phyloP scores from a whole-genome alignment of 2,329 filamentous ascomycete species.

The Neoarthrinium moseri region DNA sequence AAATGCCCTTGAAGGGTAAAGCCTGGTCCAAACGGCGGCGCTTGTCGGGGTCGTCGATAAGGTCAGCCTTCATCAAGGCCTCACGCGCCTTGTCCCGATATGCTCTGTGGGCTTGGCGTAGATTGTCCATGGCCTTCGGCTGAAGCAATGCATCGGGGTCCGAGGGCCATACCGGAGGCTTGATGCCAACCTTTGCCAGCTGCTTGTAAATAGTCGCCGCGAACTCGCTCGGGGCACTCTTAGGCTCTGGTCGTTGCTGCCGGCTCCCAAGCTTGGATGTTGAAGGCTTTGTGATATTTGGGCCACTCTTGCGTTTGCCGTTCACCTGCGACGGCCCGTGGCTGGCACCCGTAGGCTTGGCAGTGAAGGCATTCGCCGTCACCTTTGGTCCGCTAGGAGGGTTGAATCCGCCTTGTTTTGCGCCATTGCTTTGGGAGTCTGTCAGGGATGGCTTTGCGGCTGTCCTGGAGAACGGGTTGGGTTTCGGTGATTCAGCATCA shows the following conservation, averaged over 20 bases:
- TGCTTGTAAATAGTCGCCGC: constrained; percentile 51
- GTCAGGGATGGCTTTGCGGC: not conserved
- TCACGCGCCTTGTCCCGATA: constrained; percentile 57
- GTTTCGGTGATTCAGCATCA: too few species aligned
- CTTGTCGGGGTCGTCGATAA: constrained; percentile 65
- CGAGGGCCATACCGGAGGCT: constrained; percentile 53
- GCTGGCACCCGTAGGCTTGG: not conserved
- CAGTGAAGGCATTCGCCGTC: not conserved
- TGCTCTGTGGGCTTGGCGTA: constrained; percentile 54
- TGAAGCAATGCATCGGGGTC: constrained; percentile 52
- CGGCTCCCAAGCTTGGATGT: not conserved
- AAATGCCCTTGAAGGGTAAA: constrained; percentile 66
- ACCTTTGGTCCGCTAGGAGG: not conserved
- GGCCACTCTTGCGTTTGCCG: not conserved
- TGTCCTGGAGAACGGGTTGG: too few species aligned
- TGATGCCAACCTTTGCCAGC: constrained; percentile 53
- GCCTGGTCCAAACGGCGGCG: constrained; percentile 62
- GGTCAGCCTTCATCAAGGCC: constrained; percentile 55
- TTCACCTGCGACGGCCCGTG: not conserved
- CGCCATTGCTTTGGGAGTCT: not conserved
- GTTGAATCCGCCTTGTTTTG: not conserved
- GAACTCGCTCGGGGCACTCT: constrained; percentile 16
- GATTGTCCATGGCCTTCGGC: constrained; percentile 50
- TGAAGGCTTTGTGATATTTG: not conserved
- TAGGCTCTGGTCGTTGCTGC: not conserved